Base-by-base conservation (phyloP, 2,329 filamentous ascomycete species). In the Nannizziopsis barbatae region DNA sequence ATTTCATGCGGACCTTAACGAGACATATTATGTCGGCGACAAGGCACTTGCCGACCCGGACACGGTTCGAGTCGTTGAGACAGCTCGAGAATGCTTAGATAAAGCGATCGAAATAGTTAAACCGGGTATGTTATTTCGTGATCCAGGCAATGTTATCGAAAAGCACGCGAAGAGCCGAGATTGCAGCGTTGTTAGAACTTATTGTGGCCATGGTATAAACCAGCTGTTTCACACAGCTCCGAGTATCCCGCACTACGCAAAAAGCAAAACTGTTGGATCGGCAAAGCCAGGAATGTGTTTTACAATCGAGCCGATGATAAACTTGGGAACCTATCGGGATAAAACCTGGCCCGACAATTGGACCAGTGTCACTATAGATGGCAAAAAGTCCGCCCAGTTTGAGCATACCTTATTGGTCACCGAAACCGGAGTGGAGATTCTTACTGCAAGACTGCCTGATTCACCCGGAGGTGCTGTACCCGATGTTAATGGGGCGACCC, bases 231-330 rank as follows among this genome's bases (percentile, higher is more conserved):
- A 98, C 69, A 85, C 82, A 64, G 80, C 89, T 22, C 92, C 92
- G 1, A 96, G 93, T 63, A 83, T 98, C 45, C 92, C 92, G 4
- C 92, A 98, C 67, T 98, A 98, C 62, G 90, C 83, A 50, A 96
- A 95, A 75, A 98, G 96, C 71, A 98, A 96, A 77, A 87, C 90
- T 0, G 84, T 95, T 1, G 92, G 92, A 42, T 81, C 85, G 58
- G 92, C 89, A 52, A 95, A 95, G 71, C 83, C 86, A 0, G 92
- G 92, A 47, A 95, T 96, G 88, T 95, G 88, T 55, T 98, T 98
- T 61, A 98, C 92, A 0, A 98, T 98, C 53, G 92, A 98, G 71
- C 92, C 92, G 12, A 98, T 98, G 92, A 89, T 98, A 63, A 88
- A 87, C 36, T 67, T 95, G 48, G 92, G 92, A 50, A 89, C 86